These are phyloP conservation scores for bread wheat (Triticum aestivum) DNA, from an alignment of 176 grass and related monocot species.

Conservation along the genomic window IWGSC_CS_RefSeq_v2.1 NC_057801.1:556711160-556711659, in stretches of 20 bases:
- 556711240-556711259: conserved; percentile 28
- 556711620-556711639: not conserved
- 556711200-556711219: conserved; percentile 22
- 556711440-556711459: too few species aligned
- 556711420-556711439: too few species aligned
- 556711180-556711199: conserved; percentile 7
- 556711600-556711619: not conserved
- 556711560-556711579: not conserved
- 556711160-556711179: not conserved
- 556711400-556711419: too few species aligned
- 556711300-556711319: not conserved
- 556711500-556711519: too few species aligned
- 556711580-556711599: not conserved
- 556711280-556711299: conserved; percentile 26
- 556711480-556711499: too few species aligned
- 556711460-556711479: too few species aligned
- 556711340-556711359: not conserved
- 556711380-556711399: too few species aligned
- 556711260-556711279: conserved; percentile 40
- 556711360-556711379: too few species aligned
- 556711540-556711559: not conserved
- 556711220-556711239: not conserved
- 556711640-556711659: not conserved
- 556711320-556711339: not conserved
- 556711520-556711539: not conserved